Conservation (phyloP, 1,284 basidiomycete genomes). For the Rhodotorula sp. region DNA sequence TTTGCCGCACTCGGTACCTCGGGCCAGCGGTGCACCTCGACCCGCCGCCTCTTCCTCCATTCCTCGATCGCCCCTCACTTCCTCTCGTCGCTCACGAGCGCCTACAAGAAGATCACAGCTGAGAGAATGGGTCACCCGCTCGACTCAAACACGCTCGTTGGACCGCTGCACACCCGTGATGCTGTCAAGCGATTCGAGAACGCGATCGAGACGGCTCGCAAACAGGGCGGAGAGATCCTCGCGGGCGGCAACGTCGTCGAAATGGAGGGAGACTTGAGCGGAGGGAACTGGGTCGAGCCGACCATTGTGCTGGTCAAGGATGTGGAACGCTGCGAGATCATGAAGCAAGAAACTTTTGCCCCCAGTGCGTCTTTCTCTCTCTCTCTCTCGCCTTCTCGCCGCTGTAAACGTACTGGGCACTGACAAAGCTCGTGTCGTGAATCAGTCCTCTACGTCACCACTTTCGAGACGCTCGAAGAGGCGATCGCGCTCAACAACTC, state of each 20-base stretch:
- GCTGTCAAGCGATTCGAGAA: constrained; percentile 67
- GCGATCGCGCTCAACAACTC: constrained; percentile 90
- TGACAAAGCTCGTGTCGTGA: background rate
- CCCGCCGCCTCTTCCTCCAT: constrained; percentile 84
- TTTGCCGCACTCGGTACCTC: constrained; percentile 94
- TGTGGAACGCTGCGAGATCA: constrained; percentile 58
- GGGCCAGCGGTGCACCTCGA: constrained; percentile 92
- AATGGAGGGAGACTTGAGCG: constrained; percentile 54
- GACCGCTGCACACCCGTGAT: constrained; percentile 73
- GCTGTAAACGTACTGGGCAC: background rate
- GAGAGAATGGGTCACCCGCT: constrained; percentile 77
- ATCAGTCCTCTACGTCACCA: constrained; percentile 70
- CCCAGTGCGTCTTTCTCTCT: constrained; percentile 54
- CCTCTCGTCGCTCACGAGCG: constrained; percentile 67
- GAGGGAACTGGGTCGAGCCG: constrained; percentile 85
- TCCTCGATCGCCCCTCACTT: constrained; percentile 72
- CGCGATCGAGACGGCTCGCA: constrained; percentile 65
- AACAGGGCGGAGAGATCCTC: constrained; percentile 71
- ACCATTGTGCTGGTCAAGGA: constrained; percentile 62
- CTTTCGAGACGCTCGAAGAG: constrained; percentile 85
- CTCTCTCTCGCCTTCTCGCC: background rate
- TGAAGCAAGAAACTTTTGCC: constrained; percentile 81
- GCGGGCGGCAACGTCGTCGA: constrained; percentile 63
- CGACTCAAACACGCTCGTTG: constrained; percentile 68
- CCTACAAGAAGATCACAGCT: constrained; percentile 62